Conservation (phyloP, 805 yeast species). For the Clavispora asparagi region DNA sequence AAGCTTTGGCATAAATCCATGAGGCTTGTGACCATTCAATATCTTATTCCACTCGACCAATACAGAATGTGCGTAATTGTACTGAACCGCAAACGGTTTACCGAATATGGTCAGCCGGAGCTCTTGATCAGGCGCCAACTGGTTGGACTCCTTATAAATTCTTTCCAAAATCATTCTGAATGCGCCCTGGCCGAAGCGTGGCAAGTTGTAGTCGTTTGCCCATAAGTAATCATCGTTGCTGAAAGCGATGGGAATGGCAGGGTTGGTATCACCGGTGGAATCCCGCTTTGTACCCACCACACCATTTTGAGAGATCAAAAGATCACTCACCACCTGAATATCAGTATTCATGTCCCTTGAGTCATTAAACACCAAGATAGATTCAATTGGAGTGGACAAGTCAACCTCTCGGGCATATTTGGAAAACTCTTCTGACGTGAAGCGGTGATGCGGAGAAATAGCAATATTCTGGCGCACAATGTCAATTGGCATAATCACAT, state of each 20-base stretch:
- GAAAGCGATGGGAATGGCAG: conserved; percentile 68
- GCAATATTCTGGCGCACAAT: conserved; percentile 52
- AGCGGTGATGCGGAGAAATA: conserved; percentile 67
- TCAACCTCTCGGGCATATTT: conserved; percentile 32
- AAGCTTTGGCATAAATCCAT: conserved; percentile 35
- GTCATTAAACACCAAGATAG: conserved; percentile 79
- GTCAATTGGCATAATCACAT: conserved; percentile 72
- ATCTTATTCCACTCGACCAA: conserved; percentile 51
- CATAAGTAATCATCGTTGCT: conserved; percentile 81
- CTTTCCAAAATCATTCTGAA: conserved; percentile 60
- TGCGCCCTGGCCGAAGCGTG: conserved; percentile 91
- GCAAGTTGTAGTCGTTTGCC: conserved; percentile 75
- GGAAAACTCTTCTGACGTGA: conserved; percentile 39
- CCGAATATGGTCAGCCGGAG: conserved; percentile 64
- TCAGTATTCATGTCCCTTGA: conserved; percentile 88
- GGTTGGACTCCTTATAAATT: conserved; percentile 51
- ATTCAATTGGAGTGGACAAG: conserved; percentile 51
- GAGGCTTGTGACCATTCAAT: conserved; percentile 18
- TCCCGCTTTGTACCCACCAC: conserved; percentile 54
- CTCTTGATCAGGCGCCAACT: conserved; percentile 26
- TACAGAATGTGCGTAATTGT: conserved; percentile 76
- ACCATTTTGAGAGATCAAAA: conserved; percentile 62
- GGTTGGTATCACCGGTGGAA: conserved; percentile 23
- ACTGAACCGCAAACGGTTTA: conserved; percentile 74
- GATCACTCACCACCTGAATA: conserved; percentile 68